Base-by-base conservation (phyloP, 345 rosid species). In the Acer saccharum region DNA sequence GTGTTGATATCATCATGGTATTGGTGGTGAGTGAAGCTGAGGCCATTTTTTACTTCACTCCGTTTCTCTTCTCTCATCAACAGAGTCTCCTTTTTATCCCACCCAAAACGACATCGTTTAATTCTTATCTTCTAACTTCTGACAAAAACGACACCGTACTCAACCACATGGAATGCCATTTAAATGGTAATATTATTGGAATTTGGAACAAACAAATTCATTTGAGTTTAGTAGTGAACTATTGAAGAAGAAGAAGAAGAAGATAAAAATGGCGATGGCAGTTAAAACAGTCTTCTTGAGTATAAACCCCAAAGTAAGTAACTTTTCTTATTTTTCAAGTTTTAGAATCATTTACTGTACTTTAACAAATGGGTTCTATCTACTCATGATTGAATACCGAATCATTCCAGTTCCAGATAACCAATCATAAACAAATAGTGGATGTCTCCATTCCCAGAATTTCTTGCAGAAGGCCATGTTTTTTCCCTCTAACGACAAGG, bases 391-490 rank as follows among this genome's bases (percentile, higher is more conserved):
- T 58, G 32, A 66, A 65, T 21, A 50, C 20, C 69, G 20, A 43
- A 52, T 68, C n/a, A 83, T 62, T 65, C 62, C 92, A 94, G 95
- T 62, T 65, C 65, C 92, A 94, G 95, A 77, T 82, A 16, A 7
- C 61, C 65, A 69, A 71, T 73, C 80, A 39, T 29, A 88, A 83
- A 69, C 86, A 75, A 72, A 68, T 48, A 1, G 44, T 6, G 8
- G 77, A 70, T 60, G 48, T 73, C 71, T 68, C 64, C 13, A 9
- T 71, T 55, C 81, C 83, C 41, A 79, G 64, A 0, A 7, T 79
- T 74, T 82, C 87, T 50, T 78, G 72, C 72, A 86, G 72, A 35
- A 73, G 68, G 67, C 20, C 74, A 60, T 81, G 77, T 52, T 82
- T 89, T 72, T 73, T 77, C 60, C n/a, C 77, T 85, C 86, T 75